Conservation (phyloP, 352 stramenopile species). For the Phytophthora tubulina region DNA sequence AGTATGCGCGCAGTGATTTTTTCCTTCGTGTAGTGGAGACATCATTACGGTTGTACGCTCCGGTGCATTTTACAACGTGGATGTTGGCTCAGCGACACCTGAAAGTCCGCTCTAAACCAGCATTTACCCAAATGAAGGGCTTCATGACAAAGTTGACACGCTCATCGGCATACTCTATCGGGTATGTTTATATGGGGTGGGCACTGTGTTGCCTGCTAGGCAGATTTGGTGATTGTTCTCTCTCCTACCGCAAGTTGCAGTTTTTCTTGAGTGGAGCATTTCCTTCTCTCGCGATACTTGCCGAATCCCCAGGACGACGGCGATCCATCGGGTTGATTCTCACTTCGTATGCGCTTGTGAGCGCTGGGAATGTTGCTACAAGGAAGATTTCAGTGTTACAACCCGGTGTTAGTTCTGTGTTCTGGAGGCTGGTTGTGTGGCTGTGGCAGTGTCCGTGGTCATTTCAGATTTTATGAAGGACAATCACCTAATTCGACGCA, state of each 20-base stretch:
- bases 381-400: conserved; percentile 40
- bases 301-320: conserved; percentile 52
- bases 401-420: conserved; percentile 30
- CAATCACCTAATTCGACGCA: conserved; percentile 37
- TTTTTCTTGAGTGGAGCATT: conserved; percentile 54
- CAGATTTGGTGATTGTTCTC: conserved; percentile 19
- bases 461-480: conserved; percentile 34
- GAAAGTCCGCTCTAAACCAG: conserved; percentile 13
- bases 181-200: conserved; percentile 27
- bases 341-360: conserved; percentile 63
- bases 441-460: conserved; percentile 43
- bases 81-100: conserved; percentile 12
- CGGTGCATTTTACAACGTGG: conserved; percentile 21
- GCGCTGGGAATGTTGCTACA: conserved; percentile 48
- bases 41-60: conserved; percentile 15
- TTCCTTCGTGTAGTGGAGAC: conserved; percentile 17
- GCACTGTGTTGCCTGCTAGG: conserved; percentile 14
- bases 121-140: conserved; percentile 6
- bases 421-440: conserved; percentile 47
- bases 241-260: conserved; percentile 45
- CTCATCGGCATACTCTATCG: conserved; percentile 13
- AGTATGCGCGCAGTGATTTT: conserved; percentile 17
- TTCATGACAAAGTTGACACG: conserved; percentile 16
- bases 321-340: conserved; percentile 67
- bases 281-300: conserved; percentile 54